Base-by-base conservation (phyloP, 345 rosid species). In the Moricandia arvensis region DNA sequence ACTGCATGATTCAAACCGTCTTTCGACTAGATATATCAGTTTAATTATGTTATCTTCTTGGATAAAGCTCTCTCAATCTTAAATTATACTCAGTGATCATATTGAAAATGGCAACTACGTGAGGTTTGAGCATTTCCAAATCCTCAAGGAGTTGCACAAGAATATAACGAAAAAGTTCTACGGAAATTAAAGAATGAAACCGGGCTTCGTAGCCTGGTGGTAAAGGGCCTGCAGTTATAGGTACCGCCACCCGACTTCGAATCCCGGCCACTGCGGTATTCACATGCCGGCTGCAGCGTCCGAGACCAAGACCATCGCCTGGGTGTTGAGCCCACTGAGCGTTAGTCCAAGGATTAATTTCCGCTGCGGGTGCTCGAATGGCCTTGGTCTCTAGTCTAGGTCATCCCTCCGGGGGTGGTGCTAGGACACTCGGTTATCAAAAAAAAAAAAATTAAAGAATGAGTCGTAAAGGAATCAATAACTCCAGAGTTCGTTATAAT, bases 401-500 rank as follows among this genome's bases (percentile, higher is more conserved):
- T n/a, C n/a, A n/a, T n/a, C n/a, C n/a, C n/a, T n/a, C n/a, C n/a
- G n/a, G n/a, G n/a, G n/a, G n/a, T n/a, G n/a, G n/a, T n/a, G n/a
- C n/a, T n/a, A n/a, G n/a, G n/a, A n/a, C n/a, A n/a, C n/a, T n/a
- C n/a, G n/a, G n/a, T n/a, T n/a, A n/a, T n/a, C n/a, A n/a, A n/a
- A n/a, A n/a, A n/a, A n/a, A n/a, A n/a, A n/a, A n/a, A 43, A 53
- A 30, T 7, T 38, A 37, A 35, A 68, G 34, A 31, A 53, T 9
- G 65, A 38, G 49, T 63, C 65, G 75, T 76, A 69, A 55, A 18
- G 59, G 31, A 70, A 30, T 6, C 5, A 76, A 63, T 37, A 21
- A 63, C 71, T 76, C 13, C 29, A 70, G 70, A 38, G 18, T 59
- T 76, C 41, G 59, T 63, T 62, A 69, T 63, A n/a, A 31, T 62